Conservation (phyloP, 164 flowering plant species). For the Sedum album region DNA sequence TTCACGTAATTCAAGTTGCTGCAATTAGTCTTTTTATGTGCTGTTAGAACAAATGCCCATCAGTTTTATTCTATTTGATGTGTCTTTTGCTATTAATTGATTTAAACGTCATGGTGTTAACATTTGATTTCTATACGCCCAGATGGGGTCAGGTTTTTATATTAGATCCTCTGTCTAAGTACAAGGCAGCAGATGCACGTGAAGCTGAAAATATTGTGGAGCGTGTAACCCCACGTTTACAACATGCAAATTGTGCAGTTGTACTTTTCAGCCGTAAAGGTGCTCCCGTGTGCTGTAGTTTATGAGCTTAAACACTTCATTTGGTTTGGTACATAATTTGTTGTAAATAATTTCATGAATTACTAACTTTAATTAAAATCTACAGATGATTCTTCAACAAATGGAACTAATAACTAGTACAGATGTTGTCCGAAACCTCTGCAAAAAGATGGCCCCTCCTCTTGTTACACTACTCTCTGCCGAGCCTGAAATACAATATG, state of each 20-base stretch:
- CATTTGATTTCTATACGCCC: too few species aligned
- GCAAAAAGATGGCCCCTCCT: constrained; percentile 99
- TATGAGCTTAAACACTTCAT: neutral
- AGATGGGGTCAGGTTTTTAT: constrained; percentile 99
- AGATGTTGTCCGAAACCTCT: constrained; percentile 94
- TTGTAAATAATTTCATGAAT: neutral
- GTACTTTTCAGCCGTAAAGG: constrained; percentile 99
- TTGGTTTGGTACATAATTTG: neutral
- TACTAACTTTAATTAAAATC: neutral
- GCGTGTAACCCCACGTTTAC: constrained; percentile 93
- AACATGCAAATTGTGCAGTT: constrained; percentile 99
- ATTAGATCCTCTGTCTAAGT: constrained; percentile 93
- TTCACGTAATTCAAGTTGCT: too few species aligned
- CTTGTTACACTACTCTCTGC: constrained; percentile 98
- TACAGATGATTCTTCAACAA: constrained; percentile 98
- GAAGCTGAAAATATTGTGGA: constrained; percentile 98
- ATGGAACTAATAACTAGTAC: constrained; percentile 98
- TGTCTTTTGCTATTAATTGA: too few species aligned
- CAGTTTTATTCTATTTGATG: too few species aligned
- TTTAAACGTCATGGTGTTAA: too few species aligned
- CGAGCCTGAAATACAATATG: constrained; percentile 99
- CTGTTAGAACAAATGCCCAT: too few species aligned
- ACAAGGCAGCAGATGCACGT: constrained; percentile 96
- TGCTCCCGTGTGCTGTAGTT: constrained; percentile 12
- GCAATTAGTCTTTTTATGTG: too few species aligned